Evolutionary conservation across 2,329 filamentous ascomycete species (phyloP).

Genomic region (Curvularia hawaiiensis): DNA sequence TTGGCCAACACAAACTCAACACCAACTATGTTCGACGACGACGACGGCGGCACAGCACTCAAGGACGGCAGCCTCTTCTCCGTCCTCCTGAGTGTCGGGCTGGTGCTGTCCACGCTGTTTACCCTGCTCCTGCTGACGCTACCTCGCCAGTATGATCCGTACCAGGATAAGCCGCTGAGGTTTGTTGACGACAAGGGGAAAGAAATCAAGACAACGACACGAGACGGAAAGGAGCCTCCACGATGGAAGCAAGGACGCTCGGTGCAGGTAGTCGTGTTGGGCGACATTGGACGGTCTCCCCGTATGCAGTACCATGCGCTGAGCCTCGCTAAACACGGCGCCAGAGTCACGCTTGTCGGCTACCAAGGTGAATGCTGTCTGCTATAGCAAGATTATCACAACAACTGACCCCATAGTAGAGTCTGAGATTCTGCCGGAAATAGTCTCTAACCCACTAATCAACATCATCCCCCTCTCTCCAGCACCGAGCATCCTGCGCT

Average conservation of each 20-base stretch:
- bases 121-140: conserved; percentile 58
- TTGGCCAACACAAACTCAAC: conserved; percentile 21
- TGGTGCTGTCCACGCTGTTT: conserved; percentile 53
- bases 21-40: conserved; percentile 43
- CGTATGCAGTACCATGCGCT: conserved; percentile 99
- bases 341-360: conserved; percentile 81
- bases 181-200: conserved; percentile 35
- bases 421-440: conserved; percentile 78
- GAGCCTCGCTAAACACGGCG: conserved; percentile 84
- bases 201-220: conserved; percentile 24
- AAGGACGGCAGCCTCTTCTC: conserved; percentile 38
- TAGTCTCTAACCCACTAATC: conserved; percentile 71
- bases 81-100: conserved; percentile 47
- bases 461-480: conserved; percentile 71
- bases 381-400: background rate
- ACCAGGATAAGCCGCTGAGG: conserved; percentile 35
- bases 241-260: conserved; percentile 50
- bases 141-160: conserved; percentile 58
- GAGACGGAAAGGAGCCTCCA: conserved; percentile 28
- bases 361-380: conserved; percentile 68
- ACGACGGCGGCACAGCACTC: conserved; percentile 44
- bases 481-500: conserved; percentile 69
- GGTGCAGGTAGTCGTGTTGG: conserved; percentile 87
- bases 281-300: conserved; percentile 93
- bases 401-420: conserved; percentile 55